Percentiles rank a stretch among this genome's conserved stretches.
These are phyloP conservation scores for Fomitopsis betulina DNA, from an alignment of 1,284 basidiomycete genomes.

Conservation along the genomic window DNA sequence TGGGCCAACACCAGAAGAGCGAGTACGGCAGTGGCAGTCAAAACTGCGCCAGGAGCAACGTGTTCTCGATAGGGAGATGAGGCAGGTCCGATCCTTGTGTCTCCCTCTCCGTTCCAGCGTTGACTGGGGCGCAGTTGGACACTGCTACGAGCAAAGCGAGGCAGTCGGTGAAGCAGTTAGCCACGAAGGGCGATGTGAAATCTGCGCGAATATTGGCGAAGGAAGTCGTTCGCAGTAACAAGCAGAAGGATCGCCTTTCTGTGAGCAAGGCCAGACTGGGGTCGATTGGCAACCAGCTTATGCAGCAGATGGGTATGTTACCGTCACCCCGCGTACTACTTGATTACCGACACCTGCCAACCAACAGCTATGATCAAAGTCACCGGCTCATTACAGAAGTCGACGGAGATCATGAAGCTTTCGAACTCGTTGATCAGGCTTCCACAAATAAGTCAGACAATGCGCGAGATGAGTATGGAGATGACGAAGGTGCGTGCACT, in stretches of 20 bases:
- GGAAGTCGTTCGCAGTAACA: constrained; percentile 93
- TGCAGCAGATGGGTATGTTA: constrained; percentile 84
- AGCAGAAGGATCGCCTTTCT: constrained; percentile 90
- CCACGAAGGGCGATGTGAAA: constrained; percentile 89
- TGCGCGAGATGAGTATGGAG: constrained; percentile 98
- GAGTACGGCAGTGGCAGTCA: constrained; percentile 82
- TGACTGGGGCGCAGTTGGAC: constrained; percentile 63
- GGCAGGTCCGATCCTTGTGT: constrained; percentile 63
- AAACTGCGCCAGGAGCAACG: constrained; percentile 81
- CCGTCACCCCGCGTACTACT: neutral
- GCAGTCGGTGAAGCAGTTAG: constrained; percentile 84
- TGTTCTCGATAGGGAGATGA: constrained; percentile 86
- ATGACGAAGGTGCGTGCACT: constrained; percentile 83
- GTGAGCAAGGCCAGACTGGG: constrained; percentile 92
- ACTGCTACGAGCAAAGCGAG: constrained; percentile 79
- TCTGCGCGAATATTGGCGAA: constrained; percentile 88
- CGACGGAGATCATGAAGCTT: constrained; percentile 98
- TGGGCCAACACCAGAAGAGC: constrained; percentile 92
- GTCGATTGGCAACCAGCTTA: constrained; percentile 87
- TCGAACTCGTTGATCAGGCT: constrained; percentile 91
- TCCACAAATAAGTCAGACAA: constrained; percentile 87
- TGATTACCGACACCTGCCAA: neutral
- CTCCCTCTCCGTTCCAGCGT: constrained; percentile 13
- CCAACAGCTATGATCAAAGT: constrained; percentile 91
- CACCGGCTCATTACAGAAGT: constrained; percentile 94